Evolutionary conservation across 2,329 filamentous ascomycete species (phyloP).

Genomic region (Aureobasidium sp.): DNA sequence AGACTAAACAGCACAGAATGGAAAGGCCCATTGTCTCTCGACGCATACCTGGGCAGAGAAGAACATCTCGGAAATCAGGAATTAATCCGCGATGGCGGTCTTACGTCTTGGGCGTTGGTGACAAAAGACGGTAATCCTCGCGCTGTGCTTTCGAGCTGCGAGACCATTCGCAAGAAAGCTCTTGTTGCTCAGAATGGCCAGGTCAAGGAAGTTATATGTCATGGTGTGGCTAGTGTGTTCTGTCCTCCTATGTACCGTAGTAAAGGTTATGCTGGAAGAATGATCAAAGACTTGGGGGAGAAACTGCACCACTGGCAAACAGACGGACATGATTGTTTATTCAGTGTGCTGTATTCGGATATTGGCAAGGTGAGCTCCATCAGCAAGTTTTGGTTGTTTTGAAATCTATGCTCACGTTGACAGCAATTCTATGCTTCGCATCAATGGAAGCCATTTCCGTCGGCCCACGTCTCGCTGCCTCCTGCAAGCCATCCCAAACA

Average conservation of each 20-base stretch:
- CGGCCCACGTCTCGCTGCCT: conserved; percentile 60
- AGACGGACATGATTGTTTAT: conserved; percentile 42
- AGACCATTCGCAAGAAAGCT: conserved; percentile 44
- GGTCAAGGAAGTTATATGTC: conserved; percentile 50
- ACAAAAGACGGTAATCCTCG: conserved; percentile 30
- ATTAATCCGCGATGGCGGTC: conserved; percentile 45
- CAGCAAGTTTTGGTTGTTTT: neutral
- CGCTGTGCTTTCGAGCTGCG: conserved; percentile 48
- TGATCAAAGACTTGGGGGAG: conserved; percentile 59
- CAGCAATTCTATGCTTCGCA: conserved; percentile 62
- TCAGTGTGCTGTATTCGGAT: conserved; percentile 79
- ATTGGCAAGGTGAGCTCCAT: conserved; percentile 53
- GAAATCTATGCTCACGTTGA: conserved; percentile 5
- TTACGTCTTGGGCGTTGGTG: conserved; percentile 53
- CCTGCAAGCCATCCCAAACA: conserved; percentile 25
- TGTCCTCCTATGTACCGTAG: conserved; percentile 58
- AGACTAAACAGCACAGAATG: conserved; percentile 48
- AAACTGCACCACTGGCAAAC: conserved; percentile 45
- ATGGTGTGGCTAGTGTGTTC: conserved; percentile 74
- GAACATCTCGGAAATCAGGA: conserved; percentile 41
- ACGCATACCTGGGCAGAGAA: conserved; percentile 52
- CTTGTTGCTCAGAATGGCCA: conserved; percentile 35
- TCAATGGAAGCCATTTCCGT: conserved; percentile 70
- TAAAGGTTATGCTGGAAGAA: conserved; percentile 66
- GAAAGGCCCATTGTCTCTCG: conserved; percentile 46